Conservation (phyloP, 2,329 filamentous ascomycete genomes). For the Cladosporium velox region DNA sequence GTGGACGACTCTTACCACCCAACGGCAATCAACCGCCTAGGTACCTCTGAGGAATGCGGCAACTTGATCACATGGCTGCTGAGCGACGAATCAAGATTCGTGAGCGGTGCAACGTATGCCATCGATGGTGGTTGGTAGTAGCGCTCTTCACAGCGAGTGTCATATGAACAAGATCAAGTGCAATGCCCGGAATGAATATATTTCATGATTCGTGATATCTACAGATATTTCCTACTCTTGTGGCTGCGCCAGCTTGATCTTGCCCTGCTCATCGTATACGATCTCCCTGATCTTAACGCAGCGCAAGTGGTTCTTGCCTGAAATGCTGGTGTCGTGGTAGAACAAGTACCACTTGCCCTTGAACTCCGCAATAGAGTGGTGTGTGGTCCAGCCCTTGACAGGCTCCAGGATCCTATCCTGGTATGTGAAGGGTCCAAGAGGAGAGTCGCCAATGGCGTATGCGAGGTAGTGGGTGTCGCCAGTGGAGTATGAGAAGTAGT, state of each 20-base stretch:
- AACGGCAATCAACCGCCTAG: constrained; percentile 31
- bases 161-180: not conserved
- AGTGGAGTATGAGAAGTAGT: constrained; percentile 55
- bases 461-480: constrained; percentile 75
- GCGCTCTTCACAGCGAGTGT: constrained; percentile 23
- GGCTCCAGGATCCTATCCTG: constrained; percentile 71
- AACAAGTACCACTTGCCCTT: constrained; percentile 72
- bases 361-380: constrained; percentile 77
- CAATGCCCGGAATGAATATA: not conserved
- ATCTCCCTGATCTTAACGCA: constrained; percentile 76
- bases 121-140: constrained; percentile 47
- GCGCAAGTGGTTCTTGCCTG: constrained; percentile 68
- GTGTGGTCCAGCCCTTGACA: constrained; percentile 78
- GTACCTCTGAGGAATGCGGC: constrained; percentile 28
- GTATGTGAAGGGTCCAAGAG: constrained; percentile 73
- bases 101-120: constrained; percentile 50
- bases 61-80: constrained; percentile 50
- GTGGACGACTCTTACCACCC: constrained; percentile 27
- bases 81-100: constrained; percentile 50
- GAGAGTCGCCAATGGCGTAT: constrained; percentile 66
- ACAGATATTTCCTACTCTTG: constrained; percentile 21
- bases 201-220: constrained; percentile 1
- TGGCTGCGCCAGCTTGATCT: constrained; percentile 50
- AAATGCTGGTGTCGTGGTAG: constrained; percentile 72
- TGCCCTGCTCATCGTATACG: constrained; percentile 67